Percentiles rank a stretch among this genome's conserved stretches.
Evolutionary conservation across 2,329 filamentous ascomycete species (phyloP).

Genomic region (Hymenotorrendiella dingleyae): DNA sequence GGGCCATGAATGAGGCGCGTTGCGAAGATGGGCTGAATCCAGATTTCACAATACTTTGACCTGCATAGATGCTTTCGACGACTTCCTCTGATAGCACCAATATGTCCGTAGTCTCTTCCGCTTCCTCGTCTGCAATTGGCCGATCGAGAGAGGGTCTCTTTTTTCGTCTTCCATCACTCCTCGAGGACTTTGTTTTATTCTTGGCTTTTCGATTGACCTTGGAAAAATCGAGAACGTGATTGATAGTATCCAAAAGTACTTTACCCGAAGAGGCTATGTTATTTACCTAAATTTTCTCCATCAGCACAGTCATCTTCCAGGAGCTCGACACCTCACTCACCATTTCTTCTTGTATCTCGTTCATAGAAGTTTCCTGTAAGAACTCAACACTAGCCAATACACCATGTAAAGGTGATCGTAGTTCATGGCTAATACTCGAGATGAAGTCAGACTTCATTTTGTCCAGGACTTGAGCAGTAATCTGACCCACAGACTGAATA

Average conservation of each 20-base stretch:
- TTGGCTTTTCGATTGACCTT: constrained; percentile 42
- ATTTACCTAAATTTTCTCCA: too few relatives aligned
- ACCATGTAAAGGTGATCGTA: constrained; percentile 55
- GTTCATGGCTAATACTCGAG: constrained; percentile 54
- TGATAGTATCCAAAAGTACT: constrained; percentile 47
- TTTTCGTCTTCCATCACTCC: constrained; percentile 8
- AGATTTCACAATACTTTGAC: constrained; percentile 21
- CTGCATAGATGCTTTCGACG: constrained; percentile 28
- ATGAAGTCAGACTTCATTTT: constrained; percentile 46
- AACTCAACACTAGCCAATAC: constrained; percentile 50
- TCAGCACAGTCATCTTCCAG: too few relatives aligned
- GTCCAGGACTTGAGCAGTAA: constrained; percentile 33
- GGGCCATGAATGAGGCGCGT: constrained; percentile 10
- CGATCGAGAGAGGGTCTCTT: constrained; percentile 8
- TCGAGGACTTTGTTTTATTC: constrained; percentile 18
- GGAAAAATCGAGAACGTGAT: constrained; percentile 48
- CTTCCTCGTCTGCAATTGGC: constrained; percentile 12
- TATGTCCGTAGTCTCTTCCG: constrained; percentile 23
- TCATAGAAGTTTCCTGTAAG: constrained; percentile 45
- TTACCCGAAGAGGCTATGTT: constrained; percentile 46
- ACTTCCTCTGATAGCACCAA: constrained; percentile 29
- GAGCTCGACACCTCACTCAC: too few relatives aligned
- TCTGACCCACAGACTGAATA: too few relatives aligned
- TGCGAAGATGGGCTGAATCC: constrained; percentile 21
- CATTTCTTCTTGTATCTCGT: constrained; percentile 41